Percentiles rank a stretch among this genome's conserved stretches.
Conservation (phyloP, 2,329 filamentous ascomycete genomes). For the Fusarium poae region DNA sequence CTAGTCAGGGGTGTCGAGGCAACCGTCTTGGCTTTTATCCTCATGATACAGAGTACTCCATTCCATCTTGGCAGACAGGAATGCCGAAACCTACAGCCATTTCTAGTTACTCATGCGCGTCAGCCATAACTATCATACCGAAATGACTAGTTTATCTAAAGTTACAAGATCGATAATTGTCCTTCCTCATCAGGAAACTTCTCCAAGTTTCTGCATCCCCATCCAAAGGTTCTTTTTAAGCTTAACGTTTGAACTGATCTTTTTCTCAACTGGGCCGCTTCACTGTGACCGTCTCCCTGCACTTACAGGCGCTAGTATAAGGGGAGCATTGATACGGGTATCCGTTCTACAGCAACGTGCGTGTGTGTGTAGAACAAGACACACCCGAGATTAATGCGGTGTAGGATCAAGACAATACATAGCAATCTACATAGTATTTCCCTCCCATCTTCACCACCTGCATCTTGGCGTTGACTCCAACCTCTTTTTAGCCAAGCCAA, state of each 20-base stretch:
- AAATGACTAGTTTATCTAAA: background rate
- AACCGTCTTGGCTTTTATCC: constrained; percentile 1
- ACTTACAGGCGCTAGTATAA: background rate
- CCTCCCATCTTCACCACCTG: background rate
- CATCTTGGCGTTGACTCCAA: constrained; percentile 14
- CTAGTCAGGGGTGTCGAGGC: background rate
- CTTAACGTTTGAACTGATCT: constrained; percentile 2
- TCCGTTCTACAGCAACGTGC: background rate
- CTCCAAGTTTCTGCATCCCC: constrained; percentile 1
- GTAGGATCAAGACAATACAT: background rate
- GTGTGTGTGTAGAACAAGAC: background rate
- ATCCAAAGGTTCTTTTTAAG: constrained; percentile 13
- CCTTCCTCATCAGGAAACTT: constrained; percentile 5
- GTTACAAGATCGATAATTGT: constrained; percentile 5
- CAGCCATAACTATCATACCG: background rate
- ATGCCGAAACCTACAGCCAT: background rate
- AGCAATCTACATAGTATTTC: background rate
- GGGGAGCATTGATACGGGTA: background rate
- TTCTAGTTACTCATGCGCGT: constrained; percentile 8
- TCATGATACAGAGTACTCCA: constrained; percentile 2
- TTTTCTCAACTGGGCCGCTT: constrained; percentile 3
- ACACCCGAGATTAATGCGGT: background rate
- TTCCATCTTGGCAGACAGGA: constrained; percentile 9
- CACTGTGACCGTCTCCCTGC: background rate
- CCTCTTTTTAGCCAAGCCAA: constrained; percentile 13